These are phyloP conservation scores for Xerocomellus dryophilus DNA, from an alignment of 768 basidiomycete genomes.

Conservation along the genomic window DNA sequence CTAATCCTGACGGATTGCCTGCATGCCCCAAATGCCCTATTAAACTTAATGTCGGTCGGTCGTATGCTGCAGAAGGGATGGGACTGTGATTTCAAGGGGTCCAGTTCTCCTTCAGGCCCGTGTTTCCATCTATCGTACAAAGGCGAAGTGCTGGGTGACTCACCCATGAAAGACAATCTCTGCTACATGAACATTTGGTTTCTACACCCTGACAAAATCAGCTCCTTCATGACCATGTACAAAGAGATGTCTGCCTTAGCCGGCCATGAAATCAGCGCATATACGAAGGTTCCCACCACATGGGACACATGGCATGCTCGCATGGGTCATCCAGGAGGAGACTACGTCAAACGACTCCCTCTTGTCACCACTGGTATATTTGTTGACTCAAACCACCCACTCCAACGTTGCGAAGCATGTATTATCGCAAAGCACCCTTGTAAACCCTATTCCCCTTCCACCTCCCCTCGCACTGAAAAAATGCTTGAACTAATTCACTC, in stretches of 20 bases:
- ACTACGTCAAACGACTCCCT: not conserved
- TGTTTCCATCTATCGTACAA: not conserved
- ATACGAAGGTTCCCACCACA: not conserved
- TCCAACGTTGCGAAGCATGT: not conserved
- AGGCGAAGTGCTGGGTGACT: not conserved
- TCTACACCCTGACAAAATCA: not conserved
- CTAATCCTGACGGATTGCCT: not conserved
- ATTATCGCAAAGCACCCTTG: not conserved
- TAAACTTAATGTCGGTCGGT: not conserved
- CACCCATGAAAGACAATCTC: not conserved
- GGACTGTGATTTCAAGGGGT: not conserved
- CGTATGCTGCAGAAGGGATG: not conserved
- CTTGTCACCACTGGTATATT: fast-evolving
- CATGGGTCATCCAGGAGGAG: not conserved
- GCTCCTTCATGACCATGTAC: too few species aligned
- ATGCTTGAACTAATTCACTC: constrained; percentile 27
- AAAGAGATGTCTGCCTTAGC: not conserved
- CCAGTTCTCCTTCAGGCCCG: fast-evolving
- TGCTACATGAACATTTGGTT: not conserved
- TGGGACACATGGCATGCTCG: not conserved
- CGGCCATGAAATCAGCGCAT: too few species aligned
- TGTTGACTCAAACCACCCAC: fast-evolving
- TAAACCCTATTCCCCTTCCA: not conserved
- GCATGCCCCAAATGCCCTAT: not conserved
- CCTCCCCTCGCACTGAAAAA: not conserved